phyloP scores from a whole-genome alignment of 257 asterid species.

The Fraxinus pennsylvanica region DNA sequence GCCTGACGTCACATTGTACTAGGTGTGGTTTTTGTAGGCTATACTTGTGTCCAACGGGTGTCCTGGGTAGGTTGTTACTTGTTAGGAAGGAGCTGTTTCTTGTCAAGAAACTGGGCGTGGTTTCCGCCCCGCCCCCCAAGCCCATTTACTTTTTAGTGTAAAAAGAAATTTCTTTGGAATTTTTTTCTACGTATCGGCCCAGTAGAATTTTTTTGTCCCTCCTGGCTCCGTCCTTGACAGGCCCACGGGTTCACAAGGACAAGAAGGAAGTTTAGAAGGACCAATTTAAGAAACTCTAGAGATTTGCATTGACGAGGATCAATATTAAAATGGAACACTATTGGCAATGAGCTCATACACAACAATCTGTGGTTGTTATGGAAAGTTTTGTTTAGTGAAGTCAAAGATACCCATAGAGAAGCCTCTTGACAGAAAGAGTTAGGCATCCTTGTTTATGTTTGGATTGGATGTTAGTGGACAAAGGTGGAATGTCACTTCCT shows the following conservation, averaged over 20 bases:
- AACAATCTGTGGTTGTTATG: not conserved
- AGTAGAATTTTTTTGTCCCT: too few species aligned
- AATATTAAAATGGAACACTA: not conserved
- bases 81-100: not conserved
- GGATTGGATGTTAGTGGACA: not conserved
- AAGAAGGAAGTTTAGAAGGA: not conserved
- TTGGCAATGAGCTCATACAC: not conserved
- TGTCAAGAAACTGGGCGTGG: not conserved
- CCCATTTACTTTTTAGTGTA: too few species aligned
- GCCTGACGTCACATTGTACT: not conserved
- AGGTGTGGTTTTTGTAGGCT: not conserved
- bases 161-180: too few species aligned
- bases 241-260: not conserved
- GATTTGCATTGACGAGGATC: not conserved
- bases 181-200: too few species aligned
- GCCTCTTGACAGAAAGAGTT: not conserved
- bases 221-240: too few species aligned
- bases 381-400: not conserved
- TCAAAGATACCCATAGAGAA: not conserved
- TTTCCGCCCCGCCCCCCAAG: too few species aligned
- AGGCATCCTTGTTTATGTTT: not conserved
- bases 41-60: not conserved
- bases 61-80: not conserved
- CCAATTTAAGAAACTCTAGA: not conserved
- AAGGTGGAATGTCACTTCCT: not conserved